Evolutionary conservation across 805 yeast genomes (phyloP).

Genomic region (Jamesozyma gamospora): DNA sequence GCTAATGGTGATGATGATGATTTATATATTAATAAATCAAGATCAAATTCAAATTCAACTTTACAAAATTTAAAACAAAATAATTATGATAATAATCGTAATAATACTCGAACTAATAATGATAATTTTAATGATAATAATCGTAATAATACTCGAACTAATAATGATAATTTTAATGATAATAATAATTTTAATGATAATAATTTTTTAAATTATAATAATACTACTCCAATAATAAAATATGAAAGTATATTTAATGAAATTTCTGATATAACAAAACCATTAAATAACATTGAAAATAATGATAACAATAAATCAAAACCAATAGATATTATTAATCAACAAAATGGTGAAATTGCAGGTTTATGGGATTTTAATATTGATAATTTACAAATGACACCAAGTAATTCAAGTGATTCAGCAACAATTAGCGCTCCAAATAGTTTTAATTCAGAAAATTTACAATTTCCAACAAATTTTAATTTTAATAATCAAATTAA

Average conservation of each 20-base stretch:
- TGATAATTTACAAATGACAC: constrained; percentile 30
- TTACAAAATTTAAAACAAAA: not conserved
- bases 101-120: not conserved
- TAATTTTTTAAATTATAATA: not conserved
- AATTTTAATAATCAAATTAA: constrained; percentile 1
- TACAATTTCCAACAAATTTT: constrained; percentile 3
- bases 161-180: not conserved
- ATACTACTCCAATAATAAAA: not conserved
- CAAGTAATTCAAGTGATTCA: constrained; percentile 26
- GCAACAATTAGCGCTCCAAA: constrained; percentile 31
- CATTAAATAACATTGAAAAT: not conserved
- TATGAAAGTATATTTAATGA: constrained; percentile 6
- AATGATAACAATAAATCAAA: constrained; percentile 4
- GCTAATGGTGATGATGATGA: not conserved
- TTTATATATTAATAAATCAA: not conserved
- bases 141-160: not conserved
- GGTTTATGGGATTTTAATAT: constrained; percentile 33
- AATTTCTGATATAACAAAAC: not conserved
- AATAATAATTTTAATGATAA: not conserved
- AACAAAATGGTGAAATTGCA: constrained; percentile 32
- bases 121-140: not conserved
- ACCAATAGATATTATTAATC: constrained; percentile 25
- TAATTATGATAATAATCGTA: no score
- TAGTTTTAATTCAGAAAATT: constrained; percentile 22
- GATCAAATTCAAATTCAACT: not conserved